Evolutionary conservation across 495 filamentous ascomycete genomes (phyloP).

Genomic region (Neurospora tetrasperma): DNA sequence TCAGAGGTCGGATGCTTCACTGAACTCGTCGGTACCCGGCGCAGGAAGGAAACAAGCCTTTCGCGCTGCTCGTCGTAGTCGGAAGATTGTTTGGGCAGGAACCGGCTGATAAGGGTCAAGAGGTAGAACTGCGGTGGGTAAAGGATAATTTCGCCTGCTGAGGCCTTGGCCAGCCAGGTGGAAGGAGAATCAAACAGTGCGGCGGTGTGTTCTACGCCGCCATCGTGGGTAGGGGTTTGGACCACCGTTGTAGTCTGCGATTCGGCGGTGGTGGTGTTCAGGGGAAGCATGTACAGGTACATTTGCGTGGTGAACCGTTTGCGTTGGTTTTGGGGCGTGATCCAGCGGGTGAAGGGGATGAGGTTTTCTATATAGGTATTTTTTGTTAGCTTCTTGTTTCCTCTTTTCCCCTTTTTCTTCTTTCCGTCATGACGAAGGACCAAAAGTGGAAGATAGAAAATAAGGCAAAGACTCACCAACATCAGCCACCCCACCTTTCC

Average conservation of each 20-base stretch:
- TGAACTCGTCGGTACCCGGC: slow-evolving; percentile 23
- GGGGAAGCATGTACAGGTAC: slow-evolving; percentile 90
- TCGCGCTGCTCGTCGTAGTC: slow-evolving; percentile 46
- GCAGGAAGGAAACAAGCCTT: slow-evolving; percentile 48
- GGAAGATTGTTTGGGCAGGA: slow-evolving; percentile 28
- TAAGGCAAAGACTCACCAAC: slow-evolving; percentile 32
- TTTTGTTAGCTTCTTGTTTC: slow-evolving; percentile 12
- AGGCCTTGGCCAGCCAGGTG: slow-evolving; percentile 57
- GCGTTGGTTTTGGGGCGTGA: slow-evolving; percentile 63
- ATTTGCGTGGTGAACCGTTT: slow-evolving; percentile 87
- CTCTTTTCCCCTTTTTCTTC: neutral
- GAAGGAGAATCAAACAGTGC: slow-evolving; percentile 62
- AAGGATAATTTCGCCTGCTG: slow-evolving; percentile 59
- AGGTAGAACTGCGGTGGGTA: slow-evolving; percentile 89
- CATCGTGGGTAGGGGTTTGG: slow-evolving; percentile 65
- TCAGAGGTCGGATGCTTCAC: slow-evolving; percentile 25
- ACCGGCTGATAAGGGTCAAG: slow-evolving; percentile 52
- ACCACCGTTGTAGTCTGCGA: slow-evolving; percentile 25
- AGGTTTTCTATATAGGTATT: slow-evolving; percentile 42
- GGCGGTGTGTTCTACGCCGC: slow-evolving; percentile 74
- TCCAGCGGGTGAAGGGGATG: slow-evolving; percentile 82
- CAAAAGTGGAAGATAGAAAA: neutral
- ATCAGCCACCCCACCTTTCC: slow-evolving; percentile 54
- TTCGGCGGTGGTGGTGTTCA: slow-evolving; percentile 17
- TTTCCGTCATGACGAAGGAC: neutral